Evolutionary conservation across 495 filamentous ascomycete species (phyloP).

Genomic region (Cairneyella variabilis): DNA sequence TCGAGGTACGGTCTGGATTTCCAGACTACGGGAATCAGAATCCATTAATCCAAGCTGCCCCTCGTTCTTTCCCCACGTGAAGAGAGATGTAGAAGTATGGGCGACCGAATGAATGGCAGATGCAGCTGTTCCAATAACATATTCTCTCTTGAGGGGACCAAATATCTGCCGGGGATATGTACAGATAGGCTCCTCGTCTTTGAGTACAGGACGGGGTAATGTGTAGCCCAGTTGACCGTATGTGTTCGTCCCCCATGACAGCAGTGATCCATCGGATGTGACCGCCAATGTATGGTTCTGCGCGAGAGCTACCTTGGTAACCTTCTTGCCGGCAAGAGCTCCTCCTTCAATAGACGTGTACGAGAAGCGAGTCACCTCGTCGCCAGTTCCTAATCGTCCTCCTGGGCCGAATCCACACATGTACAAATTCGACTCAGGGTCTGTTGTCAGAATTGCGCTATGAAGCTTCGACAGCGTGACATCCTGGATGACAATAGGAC

Average conservation of each 20-base stretch:
- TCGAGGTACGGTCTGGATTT: constrained; percentile 73
- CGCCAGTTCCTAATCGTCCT: constrained; percentile 84
- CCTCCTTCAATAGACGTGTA: constrained; percentile 77
- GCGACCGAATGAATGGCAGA: constrained; percentile 89
- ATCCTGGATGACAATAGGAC: constrained; percentile 68
- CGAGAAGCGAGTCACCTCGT: constrained; percentile 80
- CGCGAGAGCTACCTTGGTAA: constrained; percentile 73
- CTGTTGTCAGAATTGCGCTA: constrained; percentile 84
- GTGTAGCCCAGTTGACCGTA: constrained; percentile 84
- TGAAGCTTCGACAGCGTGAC: constrained; percentile 87
- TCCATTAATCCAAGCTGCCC: constrained; percentile 93
- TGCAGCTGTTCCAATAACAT: constrained; percentile 78
- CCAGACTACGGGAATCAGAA: constrained; percentile 86
- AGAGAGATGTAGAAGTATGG: constrained; percentile 75
- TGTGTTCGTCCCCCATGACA: constrained; percentile 89
- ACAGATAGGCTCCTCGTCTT: constrained; percentile 78
- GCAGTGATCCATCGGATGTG: constrained; percentile 75
- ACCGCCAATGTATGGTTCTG: constrained; percentile 89
- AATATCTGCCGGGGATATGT: constrained; percentile 82
- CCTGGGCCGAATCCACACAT: constrained; percentile 90
- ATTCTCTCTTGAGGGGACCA: constrained; percentile 83
- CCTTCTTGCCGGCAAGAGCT: constrained; percentile 63
- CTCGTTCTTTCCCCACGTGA: constrained; percentile 93
- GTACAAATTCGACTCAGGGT: constrained; percentile 88
- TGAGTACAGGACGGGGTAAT: constrained; percentile 49